Conservation (phyloP, 2,329 filamentous ascomycete genomes). For the Calonectria pauciramosa region DNA sequence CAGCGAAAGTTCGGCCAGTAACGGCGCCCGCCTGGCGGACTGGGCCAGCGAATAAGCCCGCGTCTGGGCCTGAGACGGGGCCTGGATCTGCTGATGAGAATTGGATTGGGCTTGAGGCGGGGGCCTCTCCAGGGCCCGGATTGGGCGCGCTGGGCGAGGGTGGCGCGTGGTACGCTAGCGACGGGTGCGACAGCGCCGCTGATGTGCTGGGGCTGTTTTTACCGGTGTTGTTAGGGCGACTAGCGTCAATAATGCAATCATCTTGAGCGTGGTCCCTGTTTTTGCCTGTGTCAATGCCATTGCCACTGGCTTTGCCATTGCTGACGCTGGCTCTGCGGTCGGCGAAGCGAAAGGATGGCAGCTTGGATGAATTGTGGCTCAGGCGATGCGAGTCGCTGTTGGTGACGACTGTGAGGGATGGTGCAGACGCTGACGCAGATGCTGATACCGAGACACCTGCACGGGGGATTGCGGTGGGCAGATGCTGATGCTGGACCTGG, state of each 20-base stretch:
- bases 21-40: slow-evolving; percentile 10
- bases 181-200: slow-evolving; percentile 38
- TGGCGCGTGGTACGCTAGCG: slow-evolving; percentile 35
- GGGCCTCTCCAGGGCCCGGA: slow-evolving; percentile 39
- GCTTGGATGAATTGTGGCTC: slow-evolving; percentile 67
- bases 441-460: slow-evolving; percentile 29
- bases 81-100: slow-evolving; percentile 34
- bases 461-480: slow-evolving; percentile 24
- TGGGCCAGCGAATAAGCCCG: slow-evolving; percentile 24
- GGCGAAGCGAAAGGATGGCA: slow-evolving; percentile 68
- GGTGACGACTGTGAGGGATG: slow-evolving; percentile 31
- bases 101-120: slow-evolving; percentile 24
- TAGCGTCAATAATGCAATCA: slow-evolving; percentile 37
- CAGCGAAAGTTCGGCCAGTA: slow-evolving; percentile 25
- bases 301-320: slow-evolving; percentile 42
- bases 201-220: slow-evolving; percentile 38
- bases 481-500: slow-evolving; percentile 33
- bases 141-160: slow-evolving; percentile 46
- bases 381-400: slow-evolving; percentile 63
- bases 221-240: slow-evolving; percentile 26
- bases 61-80: slow-evolving; percentile 36
- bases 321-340: slow-evolving; percentile 56
- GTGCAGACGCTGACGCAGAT: slow-evolving; percentile 33
- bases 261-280: slow-evolving; percentile 30
- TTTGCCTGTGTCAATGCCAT: slow-evolving; percentile 36